Conservation (phyloP, 192 early-diverging fungal genomes). For the Physocladia obscura region DNA sequence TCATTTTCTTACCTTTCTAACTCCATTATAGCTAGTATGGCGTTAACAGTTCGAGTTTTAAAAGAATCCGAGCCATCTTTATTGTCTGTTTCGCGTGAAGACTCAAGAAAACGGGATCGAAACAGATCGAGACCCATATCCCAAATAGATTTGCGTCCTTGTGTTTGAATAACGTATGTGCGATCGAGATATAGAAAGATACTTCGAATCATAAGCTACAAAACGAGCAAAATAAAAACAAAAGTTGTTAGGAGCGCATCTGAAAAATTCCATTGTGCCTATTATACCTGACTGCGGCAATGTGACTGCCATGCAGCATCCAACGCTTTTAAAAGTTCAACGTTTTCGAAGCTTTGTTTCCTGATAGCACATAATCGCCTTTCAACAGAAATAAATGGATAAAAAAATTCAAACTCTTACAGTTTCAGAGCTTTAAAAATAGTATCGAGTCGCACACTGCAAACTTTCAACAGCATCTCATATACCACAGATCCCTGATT, state of each 20-base stretch:
- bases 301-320: not conserved
- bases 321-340: not conserved
- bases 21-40: conserved; percentile 65
- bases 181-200: conserved; percentile 93
- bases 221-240: no score
- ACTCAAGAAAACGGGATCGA: conserved; percentile 55
- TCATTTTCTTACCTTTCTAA: conserved; percentile 54
- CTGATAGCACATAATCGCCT: no score
- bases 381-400: no score
- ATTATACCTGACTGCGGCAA: not conserved
- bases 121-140: conserved; percentile 88
- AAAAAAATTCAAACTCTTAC: no score
- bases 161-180: conserved; percentile 78
- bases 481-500: not conserved
- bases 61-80: not conserved
- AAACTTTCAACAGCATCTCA: not conserved
- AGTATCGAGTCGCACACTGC: not conserved
- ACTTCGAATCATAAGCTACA: conserved; percentile 69
- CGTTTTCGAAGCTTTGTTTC: no score
- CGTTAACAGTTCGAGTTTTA: conserved; percentile 37
- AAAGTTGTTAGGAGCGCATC: no score
- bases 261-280: no score
- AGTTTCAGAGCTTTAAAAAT: not conserved
- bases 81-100: not conserved
- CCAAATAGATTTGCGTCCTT: conserved; percentile 71